These are phyloP conservation scores for Penicillium oxalicum DNA, from an alignment of 2,329 filamentous ascomycete species.

Conservation along the genomic window DNA sequence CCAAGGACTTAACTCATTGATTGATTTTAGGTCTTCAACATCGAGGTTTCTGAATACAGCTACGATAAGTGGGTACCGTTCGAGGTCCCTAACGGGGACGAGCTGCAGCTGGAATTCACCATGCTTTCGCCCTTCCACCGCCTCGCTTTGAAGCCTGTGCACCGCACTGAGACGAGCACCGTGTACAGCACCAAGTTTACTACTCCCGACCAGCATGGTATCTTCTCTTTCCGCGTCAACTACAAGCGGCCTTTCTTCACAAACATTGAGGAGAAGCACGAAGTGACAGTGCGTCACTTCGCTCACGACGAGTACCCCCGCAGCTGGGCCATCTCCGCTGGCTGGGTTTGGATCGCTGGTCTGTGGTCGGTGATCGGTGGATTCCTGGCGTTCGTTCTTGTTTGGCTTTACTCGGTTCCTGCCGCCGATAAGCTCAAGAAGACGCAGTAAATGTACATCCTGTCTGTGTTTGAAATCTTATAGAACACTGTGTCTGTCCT, in stretches of 20 bases:
- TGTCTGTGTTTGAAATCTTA: conserved; percentile 21
- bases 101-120: conserved; percentile 89
- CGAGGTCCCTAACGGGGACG: conserved; percentile 61
- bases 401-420: conserved; percentile 79
- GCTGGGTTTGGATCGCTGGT: conserved; percentile 91
- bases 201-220: conserved; percentile 93
- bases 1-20: conserved; percentile 21
- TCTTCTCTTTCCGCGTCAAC: conserved; percentile 97
- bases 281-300: conserved; percentile 91
- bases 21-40: conserved; percentile 63
- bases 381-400: conserved; percentile 74
- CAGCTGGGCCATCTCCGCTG: conserved; percentile 81
- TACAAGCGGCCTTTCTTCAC: conserved; percentile 93
- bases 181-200: conserved; percentile 71
- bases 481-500: conserved; percentile 14
- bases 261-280: conserved; percentile 86
- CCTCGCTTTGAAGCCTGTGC: conserved; percentile 59
- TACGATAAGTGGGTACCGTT: conserved; percentile 72
- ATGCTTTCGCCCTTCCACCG: conserved; percentile 99
- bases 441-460: conserved; percentile 35
- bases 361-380: conserved; percentile 77
- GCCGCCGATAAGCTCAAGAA: conserved; percentile 41
- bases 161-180: conserved; percentile 59
- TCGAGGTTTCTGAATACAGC: conserved; percentile 80
- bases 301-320: conserved; percentile 95